A percentile compares a stretch with the other conserved stretches of the same genome.
Evolutionary conservation across 176 grass and related monocot species (phyloP).

Genomic region (Microstegium vimineum): DNA sequence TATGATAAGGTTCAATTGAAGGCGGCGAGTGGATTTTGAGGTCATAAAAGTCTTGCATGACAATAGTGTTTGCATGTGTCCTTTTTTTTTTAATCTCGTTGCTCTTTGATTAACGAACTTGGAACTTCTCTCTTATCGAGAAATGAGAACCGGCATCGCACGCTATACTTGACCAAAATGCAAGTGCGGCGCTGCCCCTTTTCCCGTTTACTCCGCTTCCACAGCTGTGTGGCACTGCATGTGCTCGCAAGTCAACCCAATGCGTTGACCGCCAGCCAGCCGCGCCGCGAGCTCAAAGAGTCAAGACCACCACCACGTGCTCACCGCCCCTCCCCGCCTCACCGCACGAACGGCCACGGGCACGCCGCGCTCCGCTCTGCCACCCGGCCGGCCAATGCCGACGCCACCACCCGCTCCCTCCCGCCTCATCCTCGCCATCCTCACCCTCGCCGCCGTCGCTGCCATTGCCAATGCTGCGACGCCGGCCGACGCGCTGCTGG

Average conservation of each 20-base stretch:
- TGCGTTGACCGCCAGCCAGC: neutral
- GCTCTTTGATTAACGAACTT: neutral
- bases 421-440: neutral
- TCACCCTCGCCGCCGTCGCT: neutral
- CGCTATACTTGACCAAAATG: neutral
- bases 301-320: neutral
- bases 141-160: neutral
- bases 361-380: too few relatives aligned
- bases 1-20: neutral
- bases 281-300: neutral
- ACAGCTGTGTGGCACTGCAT: neutral
- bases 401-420: neutral
- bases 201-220: neutral
- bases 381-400: too few relatives aligned
- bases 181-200: neutral
- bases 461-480: neutral
- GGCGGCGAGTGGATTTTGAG: neutral
- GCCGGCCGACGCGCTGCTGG: constrained; percentile 42
- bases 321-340: neutral
- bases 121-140: neutral
- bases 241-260: constrained; percentile 7
- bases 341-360: neutral
- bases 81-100: too few relatives aligned
- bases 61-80: too few relatives aligned
- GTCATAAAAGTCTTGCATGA: neutral